Evolutionary conservation across 2,329 filamentous ascomycete species (phyloP).

Genomic region (Claviceps capensis): DNA sequence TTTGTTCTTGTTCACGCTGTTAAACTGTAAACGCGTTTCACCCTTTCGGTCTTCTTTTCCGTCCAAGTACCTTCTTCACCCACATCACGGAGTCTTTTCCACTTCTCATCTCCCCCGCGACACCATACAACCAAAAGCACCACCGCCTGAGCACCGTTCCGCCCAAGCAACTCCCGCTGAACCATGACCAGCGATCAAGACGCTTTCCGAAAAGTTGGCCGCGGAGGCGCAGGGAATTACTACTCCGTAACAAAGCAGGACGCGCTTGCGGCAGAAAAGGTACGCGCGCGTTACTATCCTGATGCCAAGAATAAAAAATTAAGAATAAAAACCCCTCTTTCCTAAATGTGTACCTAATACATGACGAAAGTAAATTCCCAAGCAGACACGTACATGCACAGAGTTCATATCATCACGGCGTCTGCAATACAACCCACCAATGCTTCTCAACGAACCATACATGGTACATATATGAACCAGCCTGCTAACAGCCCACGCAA

Average conservation of each 20-base stretch:
- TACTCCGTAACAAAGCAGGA: constrained; percentile 38
- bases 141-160: background rate
- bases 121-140: background rate
- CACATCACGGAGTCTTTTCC: too few relatives aligned
- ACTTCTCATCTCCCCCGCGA: background rate
- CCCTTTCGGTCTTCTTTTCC: too few relatives aligned
- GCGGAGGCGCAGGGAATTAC: constrained; percentile 53
- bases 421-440: background rate
- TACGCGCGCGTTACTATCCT: background rate
- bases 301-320: background rate
- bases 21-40: too few relatives aligned
- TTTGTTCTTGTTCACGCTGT: too few relatives aligned
- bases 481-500: background rate
- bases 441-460: too few relatives aligned
- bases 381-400: background rate
- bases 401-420: background rate
- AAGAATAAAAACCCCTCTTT: background rate
- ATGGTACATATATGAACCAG: background rate
- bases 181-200: constrained; percentile 16
- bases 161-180: background rate
- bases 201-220: constrained; percentile 38
- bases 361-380: background rate
- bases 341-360: background rate
- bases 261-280: constrained; percentile 18
- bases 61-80: too few relatives aligned